A percentile compares a stretch with the other conserved stretches of the same genome.
Evolutionary conservation across 257 asterid genomes (phyloP).

Genomic region (Rauvolfia tetraphylla): DNA sequence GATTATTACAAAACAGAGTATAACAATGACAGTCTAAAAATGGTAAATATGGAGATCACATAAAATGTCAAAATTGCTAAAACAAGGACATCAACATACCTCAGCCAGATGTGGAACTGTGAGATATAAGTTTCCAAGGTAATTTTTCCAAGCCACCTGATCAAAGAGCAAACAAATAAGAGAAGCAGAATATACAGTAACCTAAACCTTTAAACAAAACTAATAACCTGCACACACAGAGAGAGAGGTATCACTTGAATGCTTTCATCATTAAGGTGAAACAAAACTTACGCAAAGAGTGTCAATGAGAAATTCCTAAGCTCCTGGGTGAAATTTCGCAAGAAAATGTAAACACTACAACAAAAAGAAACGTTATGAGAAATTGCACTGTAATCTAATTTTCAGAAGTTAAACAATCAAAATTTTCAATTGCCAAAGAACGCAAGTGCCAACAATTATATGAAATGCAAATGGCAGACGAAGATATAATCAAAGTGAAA

Average conservation of each 20-base stretch:
- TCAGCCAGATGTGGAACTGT: conserved; percentile 99
- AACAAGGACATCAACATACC: conserved; percentile 38
- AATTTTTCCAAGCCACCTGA: conserved; percentile 96
- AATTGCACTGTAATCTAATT: neutral
- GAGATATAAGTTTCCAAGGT: conserved; percentile 94
- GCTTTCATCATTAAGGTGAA: conserved; percentile 6
- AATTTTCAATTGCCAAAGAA: neutral
- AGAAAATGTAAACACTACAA: conserved; percentile 76
- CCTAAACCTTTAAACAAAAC: conserved; percentile 10
- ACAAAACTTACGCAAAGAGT: conserved; percentile 78
- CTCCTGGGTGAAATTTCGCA: conserved; percentile 83
- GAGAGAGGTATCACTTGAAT: neutral
- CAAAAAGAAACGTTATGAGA: conserved; percentile 24
- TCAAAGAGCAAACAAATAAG: conserved; percentile 27
- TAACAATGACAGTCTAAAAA: neutral
- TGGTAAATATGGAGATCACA: neutral
- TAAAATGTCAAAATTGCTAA: neutral
- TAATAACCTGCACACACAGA: neutral
- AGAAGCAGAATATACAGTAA: conserved; percentile 17
- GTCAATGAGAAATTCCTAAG: conserved; percentile 79
- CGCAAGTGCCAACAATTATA: neutral
- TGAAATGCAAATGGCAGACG: neutral
- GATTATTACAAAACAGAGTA: too few relatives aligned
- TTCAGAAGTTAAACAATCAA: neutral
- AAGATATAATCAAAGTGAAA: neutral